A percentile compares a stretch with the other conserved stretches of the same genome.
Evolutionary conservation across 2,329 filamentous ascomycete genomes (phyloP).

Genomic region (Aureobasidium mangrovei): DNA sequence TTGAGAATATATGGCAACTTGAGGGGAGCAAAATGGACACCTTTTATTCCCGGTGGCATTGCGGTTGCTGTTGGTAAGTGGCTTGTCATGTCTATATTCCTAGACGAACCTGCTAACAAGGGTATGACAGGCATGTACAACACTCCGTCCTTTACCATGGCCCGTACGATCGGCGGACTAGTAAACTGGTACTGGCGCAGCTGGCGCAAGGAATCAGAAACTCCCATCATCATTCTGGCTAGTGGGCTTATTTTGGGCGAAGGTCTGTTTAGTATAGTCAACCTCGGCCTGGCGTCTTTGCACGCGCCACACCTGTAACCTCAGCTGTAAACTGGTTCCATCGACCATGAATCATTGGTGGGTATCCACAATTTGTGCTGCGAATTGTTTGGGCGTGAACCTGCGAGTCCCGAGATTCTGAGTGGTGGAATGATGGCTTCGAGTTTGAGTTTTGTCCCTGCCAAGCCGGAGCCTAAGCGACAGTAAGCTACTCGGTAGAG

Average conservation of each 20-base stretch:
- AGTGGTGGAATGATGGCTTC: not conserved
- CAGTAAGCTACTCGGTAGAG: no score
- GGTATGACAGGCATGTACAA: slow-evolving; percentile 75
- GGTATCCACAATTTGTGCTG: not conserved
- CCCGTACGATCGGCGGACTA: slow-evolving; percentile 71
- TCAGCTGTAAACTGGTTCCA: not conserved
- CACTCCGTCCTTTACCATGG: slow-evolving; percentile 88
- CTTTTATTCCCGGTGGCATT: slow-evolving; percentile 81
- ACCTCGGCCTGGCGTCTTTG: slow-evolving; percentile 70
- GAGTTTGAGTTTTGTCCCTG: not conserved
- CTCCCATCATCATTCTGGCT: slow-evolving; percentile 80
- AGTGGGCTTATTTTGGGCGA: slow-evolving; percentile 86
- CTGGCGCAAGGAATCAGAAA: slow-evolving; percentile 48
- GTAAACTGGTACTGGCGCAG: slow-evolving; percentile 69
- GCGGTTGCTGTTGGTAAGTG: slow-evolving; percentile 79
- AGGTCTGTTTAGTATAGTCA: slow-evolving; percentile 84
- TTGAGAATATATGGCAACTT: slow-evolving; percentile 51
- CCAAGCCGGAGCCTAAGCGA: not conserved
- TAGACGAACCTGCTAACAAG: not conserved
- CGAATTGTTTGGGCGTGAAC: not conserved
- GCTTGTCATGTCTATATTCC: not conserved
- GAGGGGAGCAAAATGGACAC: slow-evolving; percentile 51
- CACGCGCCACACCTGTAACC: slow-evolving; percentile 59
- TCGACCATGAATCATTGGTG: not conserved
- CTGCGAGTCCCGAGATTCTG: not conserved